Evolutionary conservation across 768 basidiomycete genomes (phyloP).

Genomic region (Leccinum subgranulosum): DNA sequence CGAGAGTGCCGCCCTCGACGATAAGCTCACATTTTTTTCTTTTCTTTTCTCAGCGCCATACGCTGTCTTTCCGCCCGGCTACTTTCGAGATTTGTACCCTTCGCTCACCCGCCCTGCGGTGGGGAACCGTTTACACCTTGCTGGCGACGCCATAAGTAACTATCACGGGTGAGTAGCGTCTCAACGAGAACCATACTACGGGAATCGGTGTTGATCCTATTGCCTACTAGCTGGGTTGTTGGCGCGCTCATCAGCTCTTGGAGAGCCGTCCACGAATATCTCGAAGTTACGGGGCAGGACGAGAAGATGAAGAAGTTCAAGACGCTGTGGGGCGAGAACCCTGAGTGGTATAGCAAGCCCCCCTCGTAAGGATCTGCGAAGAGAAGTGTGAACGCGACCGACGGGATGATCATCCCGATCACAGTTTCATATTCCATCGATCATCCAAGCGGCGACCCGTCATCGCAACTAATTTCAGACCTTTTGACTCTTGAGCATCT

Average conservation of each 20-base stretch:
- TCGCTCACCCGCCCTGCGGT: background rate
- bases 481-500: background rate
- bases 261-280: background rate
- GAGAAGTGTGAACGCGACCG: too few species aligned
- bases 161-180: background rate
- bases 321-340: background rate
- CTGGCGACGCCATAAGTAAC: background rate
- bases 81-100: background rate
- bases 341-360: background rate
- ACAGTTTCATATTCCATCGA: too few species aligned
- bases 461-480: too few species aligned
- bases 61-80: background rate
- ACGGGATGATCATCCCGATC: too few species aligned
- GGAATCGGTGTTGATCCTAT: background rate
- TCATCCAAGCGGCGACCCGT: too few species aligned
- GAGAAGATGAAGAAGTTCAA: background rate
- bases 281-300: background rate
- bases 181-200: background rate
- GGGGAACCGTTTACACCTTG: conserved; percentile 2
- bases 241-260: background rate
- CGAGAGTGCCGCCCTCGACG: background rate
- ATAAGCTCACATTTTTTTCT: background rate
- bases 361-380: background rate
- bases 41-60: background rate
- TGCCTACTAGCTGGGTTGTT: background rate